Percentiles rank a stretch among this genome's conserved stretches.
Evolutionary conservation across 2,329 filamentous ascomycete species (phyloP).

Genomic region (Pestalotiopsis fici): DNA sequence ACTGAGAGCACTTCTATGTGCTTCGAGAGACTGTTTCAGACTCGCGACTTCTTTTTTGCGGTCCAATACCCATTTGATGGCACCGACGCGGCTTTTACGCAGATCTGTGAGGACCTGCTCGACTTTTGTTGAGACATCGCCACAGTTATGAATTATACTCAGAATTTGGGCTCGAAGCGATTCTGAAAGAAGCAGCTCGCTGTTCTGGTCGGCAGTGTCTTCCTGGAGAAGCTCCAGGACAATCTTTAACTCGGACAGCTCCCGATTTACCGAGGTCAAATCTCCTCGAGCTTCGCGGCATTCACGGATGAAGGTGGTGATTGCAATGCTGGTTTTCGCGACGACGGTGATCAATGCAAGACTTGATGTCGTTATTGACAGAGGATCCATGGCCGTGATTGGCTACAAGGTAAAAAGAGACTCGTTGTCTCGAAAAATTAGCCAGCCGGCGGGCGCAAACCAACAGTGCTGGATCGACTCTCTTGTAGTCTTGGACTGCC

Average conservation of each 20-base stretch:
- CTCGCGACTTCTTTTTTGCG: neutral
- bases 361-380: neutral
- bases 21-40: neutral
- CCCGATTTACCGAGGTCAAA: neutral
- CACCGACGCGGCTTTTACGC: neutral
- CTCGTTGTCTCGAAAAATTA: neutral
- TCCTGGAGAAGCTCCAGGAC: neutral
- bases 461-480: neutral
- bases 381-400: neutral
- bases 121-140: neutral
- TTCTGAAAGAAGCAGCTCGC: neutral
- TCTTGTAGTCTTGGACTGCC: neutral
- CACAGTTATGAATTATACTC: neutral
- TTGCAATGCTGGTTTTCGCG: neutral
- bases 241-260: neutral
- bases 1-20: neutral
- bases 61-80: neutral
- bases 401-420: neutral
- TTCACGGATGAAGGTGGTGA: neutral
- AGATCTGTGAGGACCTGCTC: neutral
- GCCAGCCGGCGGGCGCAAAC: neutral
- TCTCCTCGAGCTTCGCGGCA: neutral
- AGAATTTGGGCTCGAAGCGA: neutral
- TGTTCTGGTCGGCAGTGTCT: neutral
- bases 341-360: neutral